These are phyloP conservation scores for Hypericum perforatum DNA, from an alignment of 345 rosid genomes.

Conservation along the genomic window DNA sequence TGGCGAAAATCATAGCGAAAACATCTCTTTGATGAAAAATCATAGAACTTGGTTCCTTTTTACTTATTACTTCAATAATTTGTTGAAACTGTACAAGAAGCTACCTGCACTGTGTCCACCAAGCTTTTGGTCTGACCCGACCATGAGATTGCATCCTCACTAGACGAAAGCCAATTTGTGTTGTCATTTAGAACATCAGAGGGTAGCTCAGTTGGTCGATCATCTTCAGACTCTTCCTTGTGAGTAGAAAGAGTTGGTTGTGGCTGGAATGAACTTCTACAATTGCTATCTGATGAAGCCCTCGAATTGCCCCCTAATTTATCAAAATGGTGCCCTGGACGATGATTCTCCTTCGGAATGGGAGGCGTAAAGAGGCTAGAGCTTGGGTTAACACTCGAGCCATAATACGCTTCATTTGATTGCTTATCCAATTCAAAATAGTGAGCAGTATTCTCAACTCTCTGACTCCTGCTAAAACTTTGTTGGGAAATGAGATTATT, in stretches of 20 bases:
- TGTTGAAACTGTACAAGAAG: neutral
- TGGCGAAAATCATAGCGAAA: too few species aligned
- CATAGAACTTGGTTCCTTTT: too few species aligned
- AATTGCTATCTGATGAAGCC: slow-evolving; percentile 18
- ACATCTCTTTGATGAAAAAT: too few species aligned
- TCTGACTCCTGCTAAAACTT: slow-evolving; percentile 13
- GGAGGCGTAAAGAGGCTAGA: slow-evolving; percentile 31
- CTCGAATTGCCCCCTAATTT: slow-evolving; percentile 29
- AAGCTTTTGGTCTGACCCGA: slow-evolving; percentile 22
- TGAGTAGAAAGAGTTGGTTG: slow-evolving; percentile 43
- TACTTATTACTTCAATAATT: too few species aligned
- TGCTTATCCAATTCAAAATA: slow-evolving; percentile 21
- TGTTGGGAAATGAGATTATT: slow-evolving; percentile 31
- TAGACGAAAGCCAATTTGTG: slow-evolving; percentile 19
- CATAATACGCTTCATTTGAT: slow-evolving; percentile 14
- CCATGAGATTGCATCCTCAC: slow-evolving; percentile 13
- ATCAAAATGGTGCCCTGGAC: slow-evolving; percentile 14
- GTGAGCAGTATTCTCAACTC: slow-evolving; percentile 11
- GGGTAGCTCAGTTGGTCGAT: slow-evolving; percentile 23
- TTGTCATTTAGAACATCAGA: slow-evolving; percentile 13
- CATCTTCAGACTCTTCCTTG: slow-evolving; percentile 51
- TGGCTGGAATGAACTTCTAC: slow-evolving; percentile 21
- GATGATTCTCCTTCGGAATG: slow-evolving; percentile 23
- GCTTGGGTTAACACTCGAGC: slow-evolving; percentile 23
- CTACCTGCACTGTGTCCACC: slow-evolving; percentile 35